A percentile compares a stretch with the other conserved stretches of the same genome.
These are phyloP conservation scores for Metschnikowia henanensis DNA, from an alignment of 805 yeast genomes.

Conservation along the genomic window DNA sequence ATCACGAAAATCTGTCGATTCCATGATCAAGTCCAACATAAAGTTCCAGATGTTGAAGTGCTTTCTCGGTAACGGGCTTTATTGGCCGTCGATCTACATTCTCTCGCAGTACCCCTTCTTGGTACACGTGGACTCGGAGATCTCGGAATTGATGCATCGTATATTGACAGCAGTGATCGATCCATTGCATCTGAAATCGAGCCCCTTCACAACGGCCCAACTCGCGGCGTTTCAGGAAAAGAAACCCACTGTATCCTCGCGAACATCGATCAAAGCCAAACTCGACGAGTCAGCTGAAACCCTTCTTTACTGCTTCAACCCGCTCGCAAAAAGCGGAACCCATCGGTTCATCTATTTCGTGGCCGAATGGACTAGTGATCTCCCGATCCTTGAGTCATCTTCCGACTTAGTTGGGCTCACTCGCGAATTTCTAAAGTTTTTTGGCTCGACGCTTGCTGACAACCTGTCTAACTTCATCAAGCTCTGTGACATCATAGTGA, in stretches of 20 bases:
- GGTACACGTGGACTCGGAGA: constrained; percentile 50
- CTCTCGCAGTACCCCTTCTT: constrained; percentile 63
- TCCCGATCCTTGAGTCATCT: constrained; percentile 37
- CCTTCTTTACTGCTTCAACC: constrained; percentile 30
- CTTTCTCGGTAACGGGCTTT: constrained; percentile 57
- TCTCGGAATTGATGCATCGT: constrained; percentile 48
- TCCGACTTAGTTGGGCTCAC: constrained; percentile 51
- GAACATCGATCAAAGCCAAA: constrained; percentile 27
- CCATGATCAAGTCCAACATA: constrained; percentile 23
- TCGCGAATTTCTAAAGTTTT: constrained; percentile 48
- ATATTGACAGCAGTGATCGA: constrained; percentile 48
- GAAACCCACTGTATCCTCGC: constrained; percentile 24
- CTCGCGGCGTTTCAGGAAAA: constrained; percentile 22
- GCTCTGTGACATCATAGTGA: constrained; percentile 57
- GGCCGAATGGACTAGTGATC: constrained; percentile 44
- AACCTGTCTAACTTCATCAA: constrained; percentile 51
- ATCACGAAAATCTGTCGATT: constrained; percentile 15
- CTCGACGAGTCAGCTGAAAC: constrained; percentile 24
- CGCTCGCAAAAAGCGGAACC: constrained; percentile 25
- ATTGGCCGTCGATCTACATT: constrained; percentile 60
- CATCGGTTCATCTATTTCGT: constrained; percentile 43
- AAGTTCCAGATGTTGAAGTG: constrained; percentile 47
- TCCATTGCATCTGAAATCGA: constrained; percentile 42
- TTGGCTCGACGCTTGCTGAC: constrained; percentile 55
- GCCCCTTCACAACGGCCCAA: constrained; percentile 22